phyloP scores from a whole-genome alignment of 495 filamentous ascomycete species.

The Penicillium cosmopolitanum region DNA sequence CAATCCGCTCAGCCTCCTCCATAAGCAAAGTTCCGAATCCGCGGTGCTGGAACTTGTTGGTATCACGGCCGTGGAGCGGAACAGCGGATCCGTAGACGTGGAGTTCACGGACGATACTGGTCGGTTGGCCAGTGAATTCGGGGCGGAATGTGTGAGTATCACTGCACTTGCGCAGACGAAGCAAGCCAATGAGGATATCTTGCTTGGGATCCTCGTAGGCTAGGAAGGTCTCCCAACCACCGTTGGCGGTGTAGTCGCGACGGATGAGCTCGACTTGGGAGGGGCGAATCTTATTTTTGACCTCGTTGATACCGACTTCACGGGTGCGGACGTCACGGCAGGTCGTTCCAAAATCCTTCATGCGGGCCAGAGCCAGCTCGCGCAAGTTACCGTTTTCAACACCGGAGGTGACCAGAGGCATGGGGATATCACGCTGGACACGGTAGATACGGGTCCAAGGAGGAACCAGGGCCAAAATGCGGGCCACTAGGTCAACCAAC shows the following conservation, averaged over 20 bases:
- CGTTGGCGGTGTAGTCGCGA: conserved; percentile 91
- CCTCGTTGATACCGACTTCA: conserved; percentile 97
- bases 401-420: conserved; percentile 95
- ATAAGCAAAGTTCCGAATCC: conserved; percentile 95
- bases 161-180: conserved; percentile 89
- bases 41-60: conserved; percentile 96
- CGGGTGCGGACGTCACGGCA: conserved; percentile 97
- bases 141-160: conserved; percentile 86
- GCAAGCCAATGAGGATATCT: conserved; percentile 91
- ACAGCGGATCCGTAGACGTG: conserved; percentile 97
- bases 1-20: conserved; percentile 97
- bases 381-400: conserved; percentile 98
- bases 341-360: conserved; percentile 98
- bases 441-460: conserved; percentile 99
- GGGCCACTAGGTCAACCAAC: conserved; percentile 90
- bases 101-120: conserved; percentile 89
- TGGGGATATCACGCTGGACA: conserved; percentile 97
- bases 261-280: conserved; percentile 97
- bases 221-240: conserved; percentile 97
- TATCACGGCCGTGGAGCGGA: conserved; percentile 89
- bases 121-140: conserved; percentile 82
- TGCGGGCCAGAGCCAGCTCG: conserved; percentile 86
- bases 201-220: conserved; percentile 99
- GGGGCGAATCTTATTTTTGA: conserved; percentile 96
- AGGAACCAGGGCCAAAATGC: conserved; percentile 90